Evolutionary conservation across 306 rosid species (phyloP), one percentile per base, ranked within the genome.

Genomic region (Castanopsis chinensis): DNA sequence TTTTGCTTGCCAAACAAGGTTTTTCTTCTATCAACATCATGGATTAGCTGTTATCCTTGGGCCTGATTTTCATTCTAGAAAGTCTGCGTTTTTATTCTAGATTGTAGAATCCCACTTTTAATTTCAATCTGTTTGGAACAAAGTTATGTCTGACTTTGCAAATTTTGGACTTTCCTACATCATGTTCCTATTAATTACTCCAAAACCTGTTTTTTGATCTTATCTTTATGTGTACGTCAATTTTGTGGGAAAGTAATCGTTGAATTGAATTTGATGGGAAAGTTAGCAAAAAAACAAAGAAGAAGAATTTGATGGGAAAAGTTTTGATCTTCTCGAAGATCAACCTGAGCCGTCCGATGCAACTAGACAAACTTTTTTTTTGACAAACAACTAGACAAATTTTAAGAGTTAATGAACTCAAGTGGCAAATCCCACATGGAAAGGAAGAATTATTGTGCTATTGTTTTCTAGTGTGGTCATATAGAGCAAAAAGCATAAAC

Each of bases 21-120:
- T 60, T 51, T 35, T 37, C 73, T 58, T 65, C 32, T 8, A 20
- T 75, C 19, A 23, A 60, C 51, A 70, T 59, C 79, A 80, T 55
- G 59, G n/a, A 41, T 19, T 15, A 37, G 19, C 53, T 54, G 14
- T 71, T 8, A 12, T 58, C 65, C 17, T 53, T 54, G 51, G 53
- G 54, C 13, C 30, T 20, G 17, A 78, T 80, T 60, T 77, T 82
- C 28, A 43, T 86, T 89, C 92, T 79, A 83, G 90, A 86, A 76
- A 70, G 82, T 83, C 83, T 79, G 64, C 53, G 49, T 5, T 71
- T 59, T 51, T 2, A 49, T 81, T 78, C 74, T 33, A 85, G 80
- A 73, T 59, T 3, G 13, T 1, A 30, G 35, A 77, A 30, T 73
- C 23, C 32, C 59, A 41, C 21, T 73, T 80, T 58, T 5, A 55